Conservation (phyloP, 257 asterid species). For the Nicotiana attenuata region DNA sequence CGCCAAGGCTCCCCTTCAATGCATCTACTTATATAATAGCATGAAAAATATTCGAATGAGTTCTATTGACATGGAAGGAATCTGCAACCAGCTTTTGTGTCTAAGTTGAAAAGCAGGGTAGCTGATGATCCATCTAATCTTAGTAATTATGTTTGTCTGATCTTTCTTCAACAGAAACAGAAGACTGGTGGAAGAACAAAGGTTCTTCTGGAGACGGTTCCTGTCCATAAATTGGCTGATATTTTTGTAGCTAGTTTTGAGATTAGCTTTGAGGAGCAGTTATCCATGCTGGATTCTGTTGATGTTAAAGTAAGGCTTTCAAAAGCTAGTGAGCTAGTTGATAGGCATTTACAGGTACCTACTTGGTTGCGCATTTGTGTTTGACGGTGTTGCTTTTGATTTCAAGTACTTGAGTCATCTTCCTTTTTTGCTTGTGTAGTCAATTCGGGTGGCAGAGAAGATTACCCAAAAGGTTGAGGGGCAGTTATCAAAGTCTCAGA, state of each 20-base stretch:
- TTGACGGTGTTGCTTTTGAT: conserved; percentile 17
- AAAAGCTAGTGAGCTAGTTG: conserved; percentile 94
- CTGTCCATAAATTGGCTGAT: conserved; percentile 96
- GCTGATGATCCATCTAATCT: conserved; percentile 5
- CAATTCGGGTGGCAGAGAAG: conserved; percentile 98
- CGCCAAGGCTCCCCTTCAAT: too few relatives aligned
- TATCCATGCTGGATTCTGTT: conserved; percentile 92
- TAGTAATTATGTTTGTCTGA: not conserved
- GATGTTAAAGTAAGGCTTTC: conserved; percentile 93
- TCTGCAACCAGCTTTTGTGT: not conserved
- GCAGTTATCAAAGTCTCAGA: conserved; percentile 96
- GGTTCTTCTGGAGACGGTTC: conserved; percentile 95
- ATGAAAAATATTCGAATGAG: not conserved
- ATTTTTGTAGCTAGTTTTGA: conserved; percentile 98
- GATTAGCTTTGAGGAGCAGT: conserved; percentile 95
- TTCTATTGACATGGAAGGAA: conserved; percentile 1
- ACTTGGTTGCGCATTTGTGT: conserved; percentile 11
- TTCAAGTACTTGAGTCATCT: conserved; percentile 15
- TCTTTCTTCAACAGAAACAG: conserved; percentile 59
- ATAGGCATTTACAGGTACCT: conserved; percentile 89
- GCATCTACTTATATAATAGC: not conserved
- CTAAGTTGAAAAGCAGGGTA: conserved; percentile 3
- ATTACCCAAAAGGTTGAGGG: conserved; percentile 99
- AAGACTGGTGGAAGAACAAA: conserved; percentile 91
- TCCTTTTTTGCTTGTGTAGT: conserved; percentile 46